Base-by-base conservation (phyloP, 2,329 filamentous ascomycete genomes). In the Paecilomyces niveus region DNA sequence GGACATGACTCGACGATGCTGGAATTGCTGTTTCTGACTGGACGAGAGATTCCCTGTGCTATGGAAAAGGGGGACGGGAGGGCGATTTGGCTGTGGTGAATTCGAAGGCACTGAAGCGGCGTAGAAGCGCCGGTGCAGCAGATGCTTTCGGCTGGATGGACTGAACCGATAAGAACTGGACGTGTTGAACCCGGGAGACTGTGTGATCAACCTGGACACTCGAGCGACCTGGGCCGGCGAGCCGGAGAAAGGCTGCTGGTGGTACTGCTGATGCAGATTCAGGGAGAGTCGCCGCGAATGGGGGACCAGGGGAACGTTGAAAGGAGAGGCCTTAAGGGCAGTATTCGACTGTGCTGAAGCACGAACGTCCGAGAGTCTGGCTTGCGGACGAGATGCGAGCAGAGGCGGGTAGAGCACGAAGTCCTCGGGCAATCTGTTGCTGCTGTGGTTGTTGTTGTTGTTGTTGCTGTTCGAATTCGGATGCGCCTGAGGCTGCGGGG, bases 341-440 rank as follows among this genome's bases (percentile, higher is more conserved):
- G 67, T 68, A 70, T 62, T 75, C 68, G 63, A 65, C 49, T 62
- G 68, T 67, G 65, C 69, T 68, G 65, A 64, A 63, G 68, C 68
- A 70, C 67, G 68, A 69, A 67, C 71, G 68, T 69, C 67, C 65
- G 65, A 67, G 61, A 58, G 62, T 58, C 61, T 73, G 70, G 69
- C 68, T 65, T 68, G 68, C 62, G 65, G 66, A 60, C 65, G 66
- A 58, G 69, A 63, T 53, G 64, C 60, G 57, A 68, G 63, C 52
- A 66, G 55, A 26, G 64, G 59, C 24, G 74, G 76, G 65, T 71
- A 79, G 58, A 79, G 75, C 59, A 77, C 75, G 62, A 78, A 79
- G 76, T 79, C 76, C 69, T 74, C 70, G 56, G 65, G 68, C 55
- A 66, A 54, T 52, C 52, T 55, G 58, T 50, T 58, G 58, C 45